Percentiles rank a stretch among this genome's conserved stretches.
These are phyloP conservation scores for Penicillium rolfsii DNA, from an alignment of 2,329 filamentous ascomycete species.

Conservation along the genomic window DNA sequence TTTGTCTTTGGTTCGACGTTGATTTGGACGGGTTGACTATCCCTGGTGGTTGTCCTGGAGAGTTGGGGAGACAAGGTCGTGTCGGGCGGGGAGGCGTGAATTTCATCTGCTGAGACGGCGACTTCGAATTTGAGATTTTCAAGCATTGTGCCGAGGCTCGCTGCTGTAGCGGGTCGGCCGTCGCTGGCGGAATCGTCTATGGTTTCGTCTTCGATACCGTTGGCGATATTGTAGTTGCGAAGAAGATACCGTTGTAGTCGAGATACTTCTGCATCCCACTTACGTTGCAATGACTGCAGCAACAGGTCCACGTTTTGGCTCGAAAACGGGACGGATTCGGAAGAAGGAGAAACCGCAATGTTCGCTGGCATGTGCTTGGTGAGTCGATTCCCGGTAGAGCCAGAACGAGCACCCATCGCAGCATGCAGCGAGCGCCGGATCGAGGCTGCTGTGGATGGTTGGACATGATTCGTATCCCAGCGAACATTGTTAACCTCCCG, in stretches of 20 bases:
- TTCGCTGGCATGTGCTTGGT: constrained; percentile 35
- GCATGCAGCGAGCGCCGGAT: constrained; percentile 50
- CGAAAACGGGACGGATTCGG: constrained; percentile 32
- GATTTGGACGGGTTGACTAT: constrained; percentile 18
- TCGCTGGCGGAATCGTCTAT: constrained; percentile 41
- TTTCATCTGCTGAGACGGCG: constrained; percentile 35
- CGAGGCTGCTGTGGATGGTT: constrained; percentile 41
- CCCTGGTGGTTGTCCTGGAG: constrained; percentile 16
- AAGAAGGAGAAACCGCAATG: constrained; percentile 24
- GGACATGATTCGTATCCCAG: constrained; percentile 42
- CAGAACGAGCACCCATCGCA: constrained; percentile 41
- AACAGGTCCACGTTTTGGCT: constrained; percentile 48
- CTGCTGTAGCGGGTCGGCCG: constrained; percentile 43
- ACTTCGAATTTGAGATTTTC: constrained; percentile 44
- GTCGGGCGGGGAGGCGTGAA: constrained; percentile 27
- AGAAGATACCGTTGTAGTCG: constrained; percentile 50
- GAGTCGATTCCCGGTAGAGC: constrained; percentile 36
- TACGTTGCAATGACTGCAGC: constrained; percentile 46
- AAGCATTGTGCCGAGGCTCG: constrained; percentile 44
- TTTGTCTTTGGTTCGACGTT: constrained; percentile 16
- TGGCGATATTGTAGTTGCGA: constrained; percentile 49
- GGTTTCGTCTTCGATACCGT: constrained; percentile 37
- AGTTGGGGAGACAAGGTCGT: constrained; percentile 18
- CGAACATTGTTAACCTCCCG: constrained; percentile 58
- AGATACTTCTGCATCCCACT: constrained; percentile 50